Evolutionary conservation across 345 rosid species (phyloP).

Genomic region (Trapa incisa): DNA sequence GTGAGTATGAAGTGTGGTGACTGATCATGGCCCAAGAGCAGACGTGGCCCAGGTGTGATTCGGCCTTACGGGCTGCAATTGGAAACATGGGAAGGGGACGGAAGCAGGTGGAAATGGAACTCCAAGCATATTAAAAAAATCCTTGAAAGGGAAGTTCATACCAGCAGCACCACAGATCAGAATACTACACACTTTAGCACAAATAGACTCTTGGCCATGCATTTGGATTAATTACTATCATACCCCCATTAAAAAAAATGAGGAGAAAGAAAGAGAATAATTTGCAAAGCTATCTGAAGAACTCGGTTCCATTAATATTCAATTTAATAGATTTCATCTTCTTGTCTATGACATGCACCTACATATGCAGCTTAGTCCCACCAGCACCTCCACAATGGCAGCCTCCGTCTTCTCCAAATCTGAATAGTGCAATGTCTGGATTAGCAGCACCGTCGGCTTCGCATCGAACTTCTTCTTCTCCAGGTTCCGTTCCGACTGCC

Average conservation of each 20-base stretch:
- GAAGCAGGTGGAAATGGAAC: too few relatives aligned
- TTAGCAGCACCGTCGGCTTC: slow-evolving; percentile 26
- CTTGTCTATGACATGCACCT: slow-evolving; percentile 5
- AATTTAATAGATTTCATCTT: background rate
- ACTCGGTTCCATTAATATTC: background rate
- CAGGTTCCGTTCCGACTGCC: slow-evolving; percentile 38
- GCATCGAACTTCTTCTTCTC: slow-evolving; percentile 32
- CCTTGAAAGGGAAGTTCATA: too few relatives aligned
- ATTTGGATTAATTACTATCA: background rate
- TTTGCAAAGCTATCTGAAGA: background rate
- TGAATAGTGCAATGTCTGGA: slow-evolving; percentile 40
- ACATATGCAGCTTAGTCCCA: slow-evolving; percentile 37
- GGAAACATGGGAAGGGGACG: too few relatives aligned
- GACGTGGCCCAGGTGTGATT: too few relatives aligned
- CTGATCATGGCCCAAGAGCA: too few relatives aligned
- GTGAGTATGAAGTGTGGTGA: too few relatives aligned
- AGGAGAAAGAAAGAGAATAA: too few relatives aligned
- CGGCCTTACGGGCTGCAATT: too few relatives aligned
- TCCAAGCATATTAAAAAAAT: too few relatives aligned
- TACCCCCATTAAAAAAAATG: background rate
- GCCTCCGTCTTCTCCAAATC: slow-evolving; percentile 51
- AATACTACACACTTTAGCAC: too few relatives aligned
- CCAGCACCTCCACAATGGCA: slow-evolving; percentile 38
- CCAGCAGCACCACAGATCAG: too few relatives aligned
- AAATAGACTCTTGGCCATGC: too few relatives aligned